A percentile compares a stretch with the other conserved stretches of the same genome.
phyloP scores from a whole-genome alignment of 371 early-diverging fungal genomes.

The Mortierella sp. region DNA sequence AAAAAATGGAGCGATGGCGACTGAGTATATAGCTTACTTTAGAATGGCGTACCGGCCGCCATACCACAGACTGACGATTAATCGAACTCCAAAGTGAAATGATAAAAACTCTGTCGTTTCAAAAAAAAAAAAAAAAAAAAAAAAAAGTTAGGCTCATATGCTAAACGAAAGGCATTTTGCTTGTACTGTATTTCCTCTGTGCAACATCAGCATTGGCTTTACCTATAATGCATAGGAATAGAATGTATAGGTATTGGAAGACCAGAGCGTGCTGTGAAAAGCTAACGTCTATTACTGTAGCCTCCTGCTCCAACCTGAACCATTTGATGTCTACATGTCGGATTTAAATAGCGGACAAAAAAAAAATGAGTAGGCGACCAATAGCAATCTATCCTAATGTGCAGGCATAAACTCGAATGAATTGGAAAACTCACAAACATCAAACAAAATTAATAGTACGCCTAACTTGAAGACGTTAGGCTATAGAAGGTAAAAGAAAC shows the following conservation, averaged over 20 bases:
- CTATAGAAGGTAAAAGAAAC: constrained; percentile 54
- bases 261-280: constrained; percentile 74
- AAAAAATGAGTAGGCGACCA: neutral
- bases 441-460: constrained; percentile 87
- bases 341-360: neutral
- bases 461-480: constrained; percentile 82
- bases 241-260: constrained; percentile 85
- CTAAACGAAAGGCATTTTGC: neutral
- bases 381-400: no score
- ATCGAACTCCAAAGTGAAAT: constrained; percentile 53
- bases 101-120: constrained; percentile 46
- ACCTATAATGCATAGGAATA: constrained; percentile 72
- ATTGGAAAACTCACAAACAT: constrained; percentile 75
- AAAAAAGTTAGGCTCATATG: neutral
- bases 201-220: neutral
- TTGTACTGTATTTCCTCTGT: neutral
- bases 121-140: neutral
- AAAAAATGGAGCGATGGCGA: neutral
- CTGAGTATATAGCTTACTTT: constrained; percentile 29
- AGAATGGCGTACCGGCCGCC: constrained; percentile 55
- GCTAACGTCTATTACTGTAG: constrained; percentile 61
- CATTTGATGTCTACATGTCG: constrained; percentile 85
- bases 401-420: no score
- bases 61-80: constrained; percentile 49
- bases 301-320: constrained; percentile 86